Conservation (phyloP, 2,329 filamentous ascomycete genomes). For the Sporothrix luriei region DNA sequence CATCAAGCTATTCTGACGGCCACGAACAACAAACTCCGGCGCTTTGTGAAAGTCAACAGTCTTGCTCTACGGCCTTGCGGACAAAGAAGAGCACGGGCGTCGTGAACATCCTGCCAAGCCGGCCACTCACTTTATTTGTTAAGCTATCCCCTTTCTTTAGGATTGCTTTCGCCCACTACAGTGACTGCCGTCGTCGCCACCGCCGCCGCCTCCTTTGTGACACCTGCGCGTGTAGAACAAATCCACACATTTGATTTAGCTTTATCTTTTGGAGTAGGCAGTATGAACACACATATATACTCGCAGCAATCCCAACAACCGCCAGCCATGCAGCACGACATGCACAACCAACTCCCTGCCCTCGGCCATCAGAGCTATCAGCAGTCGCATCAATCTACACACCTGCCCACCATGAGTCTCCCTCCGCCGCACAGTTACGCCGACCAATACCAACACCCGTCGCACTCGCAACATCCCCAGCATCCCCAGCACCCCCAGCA, state of each 20-base stretch:
- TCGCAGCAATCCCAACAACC: slow-evolving; percentile 33
- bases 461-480: slow-evolving; percentile 21
- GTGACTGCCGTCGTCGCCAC: background rate
- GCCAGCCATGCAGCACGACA: slow-evolving; percentile 33
- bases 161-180: background rate
- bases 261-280: background rate
- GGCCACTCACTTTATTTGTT: slow-evolving; percentile 2
- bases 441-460: slow-evolving; percentile 33
- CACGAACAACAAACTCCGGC: slow-evolving; percentile 1
- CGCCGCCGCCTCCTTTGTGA: slow-evolving; percentile 11
- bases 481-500: slow-evolving; percentile 5
- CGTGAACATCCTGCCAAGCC: slow-evolving; percentile 13
- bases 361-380: slow-evolving; percentile 31
- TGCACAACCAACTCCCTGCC: slow-evolving; percentile 35
- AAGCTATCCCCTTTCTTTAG: background rate
- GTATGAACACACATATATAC: slow-evolving; percentile 35
- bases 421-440: slow-evolving; percentile 33
- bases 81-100: background rate
- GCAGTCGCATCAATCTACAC: slow-evolving; percentile 28
- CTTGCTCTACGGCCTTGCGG: background rate
- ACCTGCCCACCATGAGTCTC: slow-evolving; percentile 34
- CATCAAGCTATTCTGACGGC: background rate
- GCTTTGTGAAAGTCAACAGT: slow-evolving; percentile 2
- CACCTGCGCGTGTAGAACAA: background rate
- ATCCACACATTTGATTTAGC: background rate